phyloP scores from a whole-genome alignment of 257 asterid species.

The Anisodus tanguticus region DNA sequence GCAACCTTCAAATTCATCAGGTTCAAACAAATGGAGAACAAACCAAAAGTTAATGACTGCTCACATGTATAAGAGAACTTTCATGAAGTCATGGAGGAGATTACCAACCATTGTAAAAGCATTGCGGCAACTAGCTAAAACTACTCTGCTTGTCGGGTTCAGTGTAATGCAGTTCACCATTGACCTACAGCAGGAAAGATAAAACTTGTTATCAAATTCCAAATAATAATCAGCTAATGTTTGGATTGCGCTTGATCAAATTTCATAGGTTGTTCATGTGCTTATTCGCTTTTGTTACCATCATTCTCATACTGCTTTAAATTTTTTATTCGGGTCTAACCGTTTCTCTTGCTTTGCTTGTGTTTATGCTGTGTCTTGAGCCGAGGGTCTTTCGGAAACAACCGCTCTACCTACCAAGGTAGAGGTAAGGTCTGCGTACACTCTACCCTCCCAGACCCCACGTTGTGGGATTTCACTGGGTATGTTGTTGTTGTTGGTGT shows the following conservation, averaged over 20 bases:
- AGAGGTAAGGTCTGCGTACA: too few relatives aligned
- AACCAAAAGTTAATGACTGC: conserved; percentile 24
- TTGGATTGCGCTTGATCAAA: background rate
- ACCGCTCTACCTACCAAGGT: too few relatives aligned
- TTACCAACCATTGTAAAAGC: conserved; percentile 87
- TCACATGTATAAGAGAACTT: background rate
- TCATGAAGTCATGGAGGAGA: conserved; percentile 33
- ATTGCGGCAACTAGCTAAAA: conserved; percentile 92
- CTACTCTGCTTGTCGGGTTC: conserved; percentile 89
- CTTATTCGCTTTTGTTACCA: background rate
- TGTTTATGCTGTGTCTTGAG: too few relatives aligned
- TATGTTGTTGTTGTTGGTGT: background rate
- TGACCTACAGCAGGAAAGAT: conserved; percentile 60
- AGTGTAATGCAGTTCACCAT: conserved; percentile 98
- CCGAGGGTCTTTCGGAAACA: too few relatives aligned
- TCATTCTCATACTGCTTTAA: too few relatives aligned
- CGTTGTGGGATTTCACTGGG: too few relatives aligned
- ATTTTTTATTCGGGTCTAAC: too few relatives aligned
- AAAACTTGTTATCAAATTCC: background rate
- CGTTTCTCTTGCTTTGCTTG: too few relatives aligned
- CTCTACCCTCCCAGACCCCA: too few relatives aligned
- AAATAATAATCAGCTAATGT: conserved; percentile 13
- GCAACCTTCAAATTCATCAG: conserved; percentile 61
- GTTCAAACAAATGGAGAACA: conserved; percentile 2
- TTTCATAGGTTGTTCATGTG: background rate